These are phyloP conservation scores for Magnolia sinica DNA, from an alignment of 164 flowering plant species.

Conservation along the genomic window DNA sequence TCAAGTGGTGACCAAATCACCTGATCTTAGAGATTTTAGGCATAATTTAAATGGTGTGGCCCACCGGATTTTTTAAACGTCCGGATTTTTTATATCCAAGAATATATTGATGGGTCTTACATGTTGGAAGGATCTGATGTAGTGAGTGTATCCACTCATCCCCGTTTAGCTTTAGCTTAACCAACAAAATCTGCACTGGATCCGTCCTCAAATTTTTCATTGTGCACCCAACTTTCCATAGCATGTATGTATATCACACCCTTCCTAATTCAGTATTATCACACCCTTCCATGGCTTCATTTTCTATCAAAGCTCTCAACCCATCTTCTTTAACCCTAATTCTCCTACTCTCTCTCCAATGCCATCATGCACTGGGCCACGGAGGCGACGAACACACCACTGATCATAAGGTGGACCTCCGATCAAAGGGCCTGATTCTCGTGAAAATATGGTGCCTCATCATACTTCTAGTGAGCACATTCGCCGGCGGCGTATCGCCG, in stretches of 20 bases:
- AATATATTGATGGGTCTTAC: too few species aligned
- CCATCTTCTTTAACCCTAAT: conserved; percentile 28
- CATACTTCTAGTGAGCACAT: conserved; percentile 60
- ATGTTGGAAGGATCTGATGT: too few species aligned
- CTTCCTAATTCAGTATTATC: neutral
- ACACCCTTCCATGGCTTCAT: conserved; percentile 24
- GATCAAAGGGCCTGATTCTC: conserved; percentile 38
- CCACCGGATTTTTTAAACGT: too few species aligned
- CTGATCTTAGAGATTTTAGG: too few species aligned
- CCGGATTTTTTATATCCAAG: too few species aligned
- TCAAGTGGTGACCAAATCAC: too few species aligned
- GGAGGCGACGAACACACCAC: conserved; percentile 21
- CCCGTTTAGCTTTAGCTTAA: too few species aligned
- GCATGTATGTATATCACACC: neutral
- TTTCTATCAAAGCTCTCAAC: conserved; percentile 19
- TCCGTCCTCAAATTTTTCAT: too few species aligned
- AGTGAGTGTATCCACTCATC: too few species aligned
- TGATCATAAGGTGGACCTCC: conserved; percentile 21
- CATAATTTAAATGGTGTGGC: too few species aligned
- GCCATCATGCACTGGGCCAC: conserved; percentile 30
- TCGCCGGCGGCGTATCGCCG: conserved; percentile 74
- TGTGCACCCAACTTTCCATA: neutral
- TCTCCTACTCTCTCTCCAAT: conserved; percentile 22
- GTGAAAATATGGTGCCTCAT: conserved; percentile 74
- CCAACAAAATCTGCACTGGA: too few species aligned